These are phyloP conservation scores for Ilyonectria destructans DNA, from an alignment of 2,329 filamentous ascomycete species.

Conservation along the genomic window DNA sequence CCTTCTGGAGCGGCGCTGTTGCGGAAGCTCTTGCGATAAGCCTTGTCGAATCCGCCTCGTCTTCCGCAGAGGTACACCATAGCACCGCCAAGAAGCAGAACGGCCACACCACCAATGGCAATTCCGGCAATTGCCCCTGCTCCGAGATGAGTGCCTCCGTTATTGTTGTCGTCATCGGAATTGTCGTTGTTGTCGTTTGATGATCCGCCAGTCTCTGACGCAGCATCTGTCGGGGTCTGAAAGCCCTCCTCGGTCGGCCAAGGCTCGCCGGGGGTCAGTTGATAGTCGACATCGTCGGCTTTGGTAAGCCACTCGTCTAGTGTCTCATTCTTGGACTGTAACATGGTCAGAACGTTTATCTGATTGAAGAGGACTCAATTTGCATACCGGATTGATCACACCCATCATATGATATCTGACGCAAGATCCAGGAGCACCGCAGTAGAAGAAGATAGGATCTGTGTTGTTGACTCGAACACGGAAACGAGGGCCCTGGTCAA, in stretches of 20 bases:
- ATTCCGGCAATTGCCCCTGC: conserved; percentile 74
- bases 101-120: conserved; percentile 65
- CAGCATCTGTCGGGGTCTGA: conserved; percentile 33
- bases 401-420: conserved; percentile 80
- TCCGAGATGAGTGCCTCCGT: conserved; percentile 38
- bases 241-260: conserved; percentile 65
- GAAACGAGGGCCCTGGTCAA: conserved; percentile 59
- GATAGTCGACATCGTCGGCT: conserved; percentile 65
- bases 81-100: conserved; percentile 60
- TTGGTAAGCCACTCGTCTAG: conserved; percentile 64
- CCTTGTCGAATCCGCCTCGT: conserved; percentile 51
- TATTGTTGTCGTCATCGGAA: conserved; percentile 19
- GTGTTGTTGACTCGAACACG: conserved; percentile 71
- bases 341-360: conserved; percentile 15
- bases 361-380: neutral
- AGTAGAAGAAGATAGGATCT: conserved; percentile 79
- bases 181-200: conserved; percentile 12
- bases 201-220: conserved; percentile 21
- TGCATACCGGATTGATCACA: conserved; percentile 78
- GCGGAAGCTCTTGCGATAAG: conserved; percentile 49
- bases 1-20: conserved; percentile 20
- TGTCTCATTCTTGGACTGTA: conserved; percentile 64
- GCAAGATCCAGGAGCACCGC: conserved; percentile 78
- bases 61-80: conserved; percentile 67
- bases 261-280: conserved; percentile 71